Evolutionary conservation across 225 moss, liverwort and hornwort genomes (phyloP), one percentile per base, ranked within the genome.

Genomic region (Polytrichum formosum): DNA sequence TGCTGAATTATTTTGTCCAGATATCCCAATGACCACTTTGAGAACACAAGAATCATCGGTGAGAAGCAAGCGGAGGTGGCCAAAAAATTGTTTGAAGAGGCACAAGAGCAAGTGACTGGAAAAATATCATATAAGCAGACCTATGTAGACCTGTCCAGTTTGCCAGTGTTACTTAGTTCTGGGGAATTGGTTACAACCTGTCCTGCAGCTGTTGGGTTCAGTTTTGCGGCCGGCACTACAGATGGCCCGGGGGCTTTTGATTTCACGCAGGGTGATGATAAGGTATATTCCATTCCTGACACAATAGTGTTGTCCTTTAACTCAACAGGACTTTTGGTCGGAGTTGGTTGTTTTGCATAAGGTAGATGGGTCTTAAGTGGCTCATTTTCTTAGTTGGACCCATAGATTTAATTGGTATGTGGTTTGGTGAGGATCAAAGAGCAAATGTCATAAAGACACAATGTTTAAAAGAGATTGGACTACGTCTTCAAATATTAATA

Each of bases 201-300:
- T 74, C 98, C 94, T 70, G 87, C 94, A 60, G 92, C 94, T 5
- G 85, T 98, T 53, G 98, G 98, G 29, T 98, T 98, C 78, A 95
- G 94, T 63, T 98, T 98, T 86, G 98, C 98, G 67, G 98, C 94
- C 68, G 98, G 98, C 69, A 98, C 98, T 67, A 94, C 98, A 27
- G 98, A 98, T 81, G 98, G 98, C 63, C 94, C 94, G 5, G 94
- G 94, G 65, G 98, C 98, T 56, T 98, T 98, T 85, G 90, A 89
- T 82, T 98, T 98, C 75, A 86, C 88, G 6, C 98, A 98, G 81
- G 98, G 92, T 68, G 98, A 98, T 69, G 88, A 91, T 66, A 82
- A 90, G 90, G 92, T 92, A 74, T 29, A 73, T 9, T 9, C 13
- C 46, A 26, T 53, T 18, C 74, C 58, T 21, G 21, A 61, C 46